Evolutionary conservation across 129 eudicot species (phyloP), one percentile per base, ranked within the genome.

Genomic region (Pittosporum tobira): DNA sequence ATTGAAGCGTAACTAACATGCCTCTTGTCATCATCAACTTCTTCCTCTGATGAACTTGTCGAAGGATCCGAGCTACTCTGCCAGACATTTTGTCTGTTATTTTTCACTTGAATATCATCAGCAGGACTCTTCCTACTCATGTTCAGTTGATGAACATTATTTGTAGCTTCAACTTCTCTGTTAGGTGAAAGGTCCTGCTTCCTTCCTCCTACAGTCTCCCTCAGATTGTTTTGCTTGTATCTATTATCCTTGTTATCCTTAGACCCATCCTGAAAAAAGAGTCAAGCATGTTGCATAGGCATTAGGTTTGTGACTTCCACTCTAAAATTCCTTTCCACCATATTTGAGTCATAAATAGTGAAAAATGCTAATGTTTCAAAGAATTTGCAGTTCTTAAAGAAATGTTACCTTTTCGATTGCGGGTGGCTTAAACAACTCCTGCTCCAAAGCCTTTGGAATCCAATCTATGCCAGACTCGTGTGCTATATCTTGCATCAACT

Each of bases 401-500:
- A 13, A 51, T 18, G 70, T 71, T 74, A 81, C 96, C 75, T 81
- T 71, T 28, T 54, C 73, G 24, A 51, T 21, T 57, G 74, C 69
- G 64, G 76, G 75, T 43, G 83, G 81, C 73, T 72, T 73, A 40
- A 60, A 80, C 24, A 80, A 61, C 72, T 73, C 66, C 68, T 79
- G 76, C 61, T 79, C 94, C 48, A 81, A 44, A 72, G 75, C 62
- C 65, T 76, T 78, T 20, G 79, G 50, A 66, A 79, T 61, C 99
- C 99, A 93, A 10, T 69, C 62, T 24, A 87, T 51, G 51, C 80
- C 87, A 53, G 36, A 71, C 54, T 87, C 93, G 48, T 43, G 30
- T 27, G 91, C 96, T 59, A 93, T 81, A 1, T 81, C 86, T 69
- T 75, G 79, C 82, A 93, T 59, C 82, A 87, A 37, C 48, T 76